phyloP scores from a whole-genome alignment of 768 basidiomycete genomes.

The Xerocomellus intermedius region DNA sequence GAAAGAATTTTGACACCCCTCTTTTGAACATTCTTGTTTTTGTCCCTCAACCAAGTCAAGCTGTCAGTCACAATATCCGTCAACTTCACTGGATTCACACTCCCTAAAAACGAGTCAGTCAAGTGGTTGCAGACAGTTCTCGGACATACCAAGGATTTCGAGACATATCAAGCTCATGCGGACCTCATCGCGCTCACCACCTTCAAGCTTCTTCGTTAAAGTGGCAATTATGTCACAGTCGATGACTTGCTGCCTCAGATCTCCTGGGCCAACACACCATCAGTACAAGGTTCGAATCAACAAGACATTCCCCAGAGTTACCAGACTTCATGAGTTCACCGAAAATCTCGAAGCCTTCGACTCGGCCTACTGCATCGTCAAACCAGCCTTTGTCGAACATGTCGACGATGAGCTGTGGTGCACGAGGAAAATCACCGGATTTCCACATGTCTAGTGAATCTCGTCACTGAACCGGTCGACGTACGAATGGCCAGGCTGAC shows the following conservation, averaged over 20 bases:
- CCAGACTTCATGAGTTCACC: background rate
- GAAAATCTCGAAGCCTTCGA: constrained; percentile 7
- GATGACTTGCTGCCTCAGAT: background rate
- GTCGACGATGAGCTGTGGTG: background rate
- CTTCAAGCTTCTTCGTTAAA: constrained; percentile 1
- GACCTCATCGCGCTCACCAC: background rate
- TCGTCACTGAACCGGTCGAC: background rate
- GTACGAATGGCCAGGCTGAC: background rate
- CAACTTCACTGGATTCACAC: background rate
- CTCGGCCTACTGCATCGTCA: constrained; percentile 9
- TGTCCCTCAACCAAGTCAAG: background rate
- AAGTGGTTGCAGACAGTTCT: background rate
- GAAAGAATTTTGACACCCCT: constrained; percentile 1
- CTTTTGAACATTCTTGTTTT: background rate
- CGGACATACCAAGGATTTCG: background rate
- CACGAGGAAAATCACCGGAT: background rate
- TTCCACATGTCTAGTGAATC: background rate
- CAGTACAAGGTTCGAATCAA: background rate
- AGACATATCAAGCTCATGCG: constrained; percentile 5
- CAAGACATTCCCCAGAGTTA: background rate
- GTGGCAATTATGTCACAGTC: background rate
- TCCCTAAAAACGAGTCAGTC: background rate
- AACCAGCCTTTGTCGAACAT: constrained; percentile 16
- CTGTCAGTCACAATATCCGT: fast-evolving
- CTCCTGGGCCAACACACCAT: background rate